Conservation (phyloP, 495 filamentous ascomycete genomes). For the Neurospora sp. region DNA sequence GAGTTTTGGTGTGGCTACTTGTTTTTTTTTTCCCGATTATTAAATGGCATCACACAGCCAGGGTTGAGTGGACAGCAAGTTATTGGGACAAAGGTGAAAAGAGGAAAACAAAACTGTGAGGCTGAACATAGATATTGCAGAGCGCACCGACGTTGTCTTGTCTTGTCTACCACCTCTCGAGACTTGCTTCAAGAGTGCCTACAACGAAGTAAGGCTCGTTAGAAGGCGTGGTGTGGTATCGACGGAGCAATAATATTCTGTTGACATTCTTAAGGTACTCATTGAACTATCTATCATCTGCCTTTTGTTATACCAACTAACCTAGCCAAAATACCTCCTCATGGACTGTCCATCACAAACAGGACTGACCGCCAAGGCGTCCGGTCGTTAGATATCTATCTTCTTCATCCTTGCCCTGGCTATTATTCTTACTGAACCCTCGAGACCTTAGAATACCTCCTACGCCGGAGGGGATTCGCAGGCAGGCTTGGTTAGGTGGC, state of each 20-base stretch:
- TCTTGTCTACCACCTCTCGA: background rate
- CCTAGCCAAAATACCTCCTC: too few species aligned
- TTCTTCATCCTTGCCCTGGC: too few species aligned
- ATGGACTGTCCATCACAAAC: too few species aligned
- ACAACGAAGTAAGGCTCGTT: background rate
- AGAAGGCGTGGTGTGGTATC: background rate
- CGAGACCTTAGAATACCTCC: too few species aligned
- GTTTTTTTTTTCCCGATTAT: background rate
- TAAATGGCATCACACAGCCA: background rate
- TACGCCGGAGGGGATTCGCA: too few species aligned
- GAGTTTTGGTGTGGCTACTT: background rate
- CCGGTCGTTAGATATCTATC: too few species aligned
- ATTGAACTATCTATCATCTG: background rate
- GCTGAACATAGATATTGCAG: background rate
- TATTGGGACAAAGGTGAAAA: background rate
- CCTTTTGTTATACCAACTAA: too few species aligned
- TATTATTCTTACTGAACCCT: too few species aligned
- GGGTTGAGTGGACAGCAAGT: background rate
- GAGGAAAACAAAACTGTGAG: background rate
- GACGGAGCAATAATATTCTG: background rate
- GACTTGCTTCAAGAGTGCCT: background rate
- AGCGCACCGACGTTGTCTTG: background rate
- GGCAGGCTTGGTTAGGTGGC: too few species aligned
- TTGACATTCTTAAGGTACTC: too few species aligned
- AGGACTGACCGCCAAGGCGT: too few species aligned